Conservation (phyloP, 495 filamentous ascomycete species). For the Melanomma pulvis-pyrius region DNA sequence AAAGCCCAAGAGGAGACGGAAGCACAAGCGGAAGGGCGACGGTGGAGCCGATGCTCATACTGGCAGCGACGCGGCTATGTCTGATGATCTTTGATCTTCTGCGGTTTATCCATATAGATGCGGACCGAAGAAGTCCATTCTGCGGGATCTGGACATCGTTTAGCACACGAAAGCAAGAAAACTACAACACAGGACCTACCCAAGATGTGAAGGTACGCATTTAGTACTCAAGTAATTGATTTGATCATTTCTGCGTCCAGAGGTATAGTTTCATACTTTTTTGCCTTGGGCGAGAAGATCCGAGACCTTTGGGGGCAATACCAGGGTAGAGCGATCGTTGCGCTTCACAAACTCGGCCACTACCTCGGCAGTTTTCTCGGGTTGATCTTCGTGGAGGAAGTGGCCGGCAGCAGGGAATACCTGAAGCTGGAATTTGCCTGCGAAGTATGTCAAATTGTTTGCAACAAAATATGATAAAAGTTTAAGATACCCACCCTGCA, state of each 20-base stretch:
- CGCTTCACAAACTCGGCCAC: constrained; percentile 88
- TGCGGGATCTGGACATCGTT: background rate
- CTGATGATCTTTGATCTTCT: background rate
- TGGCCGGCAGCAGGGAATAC: constrained; percentile 95
- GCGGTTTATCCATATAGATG: background rate
- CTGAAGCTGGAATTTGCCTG: constrained; percentile 92
- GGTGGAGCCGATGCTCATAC: background rate
- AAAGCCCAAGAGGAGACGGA: constrained; percentile 42
- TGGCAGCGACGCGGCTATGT: background rate
- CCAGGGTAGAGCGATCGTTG: constrained; percentile 81
- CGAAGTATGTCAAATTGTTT: constrained; percentile 1
- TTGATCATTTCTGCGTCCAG: background rate
- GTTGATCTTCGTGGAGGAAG: constrained; percentile 94
- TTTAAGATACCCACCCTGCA: constrained; percentile 70
- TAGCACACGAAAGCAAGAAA: no score
- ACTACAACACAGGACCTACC: no score
- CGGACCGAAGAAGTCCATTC: no score
- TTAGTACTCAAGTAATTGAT: no score
- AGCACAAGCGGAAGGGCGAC: constrained; percentile 39
- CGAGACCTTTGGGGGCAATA: constrained; percentile 87
- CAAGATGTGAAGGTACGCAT: no score
- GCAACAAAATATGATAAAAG: background rate
- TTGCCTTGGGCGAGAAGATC: constrained; percentile 56
- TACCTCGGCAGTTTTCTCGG: constrained; percentile 73
- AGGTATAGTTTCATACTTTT: constrained; percentile 42